These are phyloP conservation scores for Cyclotella sp. DNA, from an alignment of 108 stramenopile species.

Conservation along the genomic window DNA sequence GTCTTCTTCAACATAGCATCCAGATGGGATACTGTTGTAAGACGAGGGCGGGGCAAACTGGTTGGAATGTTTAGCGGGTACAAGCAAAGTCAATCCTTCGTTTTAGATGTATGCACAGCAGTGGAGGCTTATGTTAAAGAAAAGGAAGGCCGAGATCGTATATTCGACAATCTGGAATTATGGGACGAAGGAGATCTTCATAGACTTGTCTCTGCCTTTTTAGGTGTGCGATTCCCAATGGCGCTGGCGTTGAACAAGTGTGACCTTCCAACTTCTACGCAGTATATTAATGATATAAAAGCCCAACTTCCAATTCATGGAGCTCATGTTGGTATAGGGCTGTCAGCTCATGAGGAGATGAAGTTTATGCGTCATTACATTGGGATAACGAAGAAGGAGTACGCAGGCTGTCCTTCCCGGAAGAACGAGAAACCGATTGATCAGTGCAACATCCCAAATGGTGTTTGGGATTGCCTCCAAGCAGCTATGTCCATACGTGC, in stretches of 20 bases:
- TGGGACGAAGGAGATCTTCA: constrained; percentile 88
- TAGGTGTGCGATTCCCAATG: constrained; percentile 90
- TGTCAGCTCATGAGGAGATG: constrained; percentile 82
- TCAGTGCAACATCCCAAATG: constrained; percentile 25
- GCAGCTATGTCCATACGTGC: constrained; percentile 65
- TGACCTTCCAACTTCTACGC: constrained; percentile 64
- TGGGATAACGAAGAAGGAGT: constrained; percentile 8
- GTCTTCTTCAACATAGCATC: constrained; percentile 77
- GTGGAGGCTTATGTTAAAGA: constrained; percentile 69
- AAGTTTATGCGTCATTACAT: constrained; percentile 66
- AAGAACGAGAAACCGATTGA: not conserved
- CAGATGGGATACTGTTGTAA: constrained; percentile 81
- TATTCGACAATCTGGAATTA: constrained; percentile 58
- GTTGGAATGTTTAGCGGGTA: constrained; percentile 90
- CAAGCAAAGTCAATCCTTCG: constrained; percentile 68
- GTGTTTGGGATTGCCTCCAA: constrained; percentile 83
- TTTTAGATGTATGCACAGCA: constrained; percentile 57
- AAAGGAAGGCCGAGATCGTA: constrained; percentile 53
- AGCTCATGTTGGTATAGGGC: constrained; percentile 67
- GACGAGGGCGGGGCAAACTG: constrained; percentile 67
- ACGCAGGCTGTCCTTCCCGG: not conserved
- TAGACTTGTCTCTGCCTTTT: constrained; percentile 78
- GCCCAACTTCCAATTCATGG: constrained; percentile 77
- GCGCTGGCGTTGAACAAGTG: constrained; percentile 87
- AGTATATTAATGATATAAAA: constrained; percentile 57